These are phyloP conservation scores for Aegilops longissima DNA, from an alignment of 176 grass and related monocot genomes.

Conservation along the genomic window DNA sequence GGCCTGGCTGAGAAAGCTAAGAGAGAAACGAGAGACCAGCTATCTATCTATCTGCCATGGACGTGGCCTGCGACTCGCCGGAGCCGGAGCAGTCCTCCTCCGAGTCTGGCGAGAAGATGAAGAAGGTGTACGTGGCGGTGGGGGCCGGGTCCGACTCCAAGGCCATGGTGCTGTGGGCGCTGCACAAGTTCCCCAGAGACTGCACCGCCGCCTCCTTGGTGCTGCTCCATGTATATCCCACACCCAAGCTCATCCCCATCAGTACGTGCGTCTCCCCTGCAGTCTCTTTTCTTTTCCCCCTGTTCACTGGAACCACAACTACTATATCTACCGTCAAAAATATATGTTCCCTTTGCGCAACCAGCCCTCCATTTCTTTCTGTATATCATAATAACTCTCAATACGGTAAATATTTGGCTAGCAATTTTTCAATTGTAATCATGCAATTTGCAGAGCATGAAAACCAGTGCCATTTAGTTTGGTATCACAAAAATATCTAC, in stretches of 20 bases:
- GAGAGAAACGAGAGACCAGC: neutral
- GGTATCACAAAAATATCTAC: neutral
- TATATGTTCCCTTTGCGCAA: neutral
- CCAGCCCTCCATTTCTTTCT: neutral
- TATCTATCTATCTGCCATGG: neutral
- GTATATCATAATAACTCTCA: neutral
- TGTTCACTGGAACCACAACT: neutral
- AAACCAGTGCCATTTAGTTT: neutral
- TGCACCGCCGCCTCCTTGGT: slow-evolving; percentile 25
- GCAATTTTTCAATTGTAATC: neutral
- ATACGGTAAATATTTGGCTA: neutral
- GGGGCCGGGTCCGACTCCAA: slow-evolving; percentile 3
- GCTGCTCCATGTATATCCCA: slow-evolving; percentile 50
- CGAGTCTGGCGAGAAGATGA: neutral
- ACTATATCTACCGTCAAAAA: neutral
- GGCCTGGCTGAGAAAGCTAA: neutral
- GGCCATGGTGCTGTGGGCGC: slow-evolving; percentile 50
- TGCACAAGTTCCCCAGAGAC: slow-evolving; percentile 40
- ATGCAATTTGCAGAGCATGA: neutral
- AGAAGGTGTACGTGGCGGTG: slow-evolving; percentile 54
- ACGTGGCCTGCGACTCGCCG: slow-evolving; percentile 4
- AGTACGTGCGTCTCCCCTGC: slow-evolving; percentile 21
- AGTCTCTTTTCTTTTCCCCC: neutral
- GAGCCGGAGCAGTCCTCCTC: neutral
- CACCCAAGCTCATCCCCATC: slow-evolving; percentile 35